Conservation (phyloP, 495 filamentous ascomycete genomes). For the Aspergillus ostianus region DNA sequence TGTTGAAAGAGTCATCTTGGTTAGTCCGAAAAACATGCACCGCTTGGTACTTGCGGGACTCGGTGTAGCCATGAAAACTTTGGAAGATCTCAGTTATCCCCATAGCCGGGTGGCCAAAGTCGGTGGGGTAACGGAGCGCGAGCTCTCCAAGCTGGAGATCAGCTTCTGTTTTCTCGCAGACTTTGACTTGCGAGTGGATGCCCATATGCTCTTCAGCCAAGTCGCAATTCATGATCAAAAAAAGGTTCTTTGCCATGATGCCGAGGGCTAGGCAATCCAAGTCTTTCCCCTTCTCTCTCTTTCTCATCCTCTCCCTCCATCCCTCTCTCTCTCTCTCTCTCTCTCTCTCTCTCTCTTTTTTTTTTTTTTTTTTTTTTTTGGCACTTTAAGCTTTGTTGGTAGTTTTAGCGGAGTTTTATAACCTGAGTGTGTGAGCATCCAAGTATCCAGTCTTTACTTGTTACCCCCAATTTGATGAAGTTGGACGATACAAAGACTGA, state of each 20-base stretch:
- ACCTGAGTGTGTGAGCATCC: neutral
- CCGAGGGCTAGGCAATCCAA: neutral
- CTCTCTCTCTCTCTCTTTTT: neutral
- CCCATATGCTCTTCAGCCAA: slow-evolving; percentile 56
- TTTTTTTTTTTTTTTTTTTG: neutral
- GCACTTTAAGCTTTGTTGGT: neutral
- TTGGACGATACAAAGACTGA: no score
- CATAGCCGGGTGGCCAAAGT: slow-evolving; percentile 83
- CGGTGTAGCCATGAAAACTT: slow-evolving; percentile 84
- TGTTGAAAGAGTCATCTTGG: slow-evolving; percentile 66
- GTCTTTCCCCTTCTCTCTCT: neutral
- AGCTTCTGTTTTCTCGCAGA: slow-evolving; percentile 84
- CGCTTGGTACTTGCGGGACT: slow-evolving; percentile 81
- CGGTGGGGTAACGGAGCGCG: slow-evolving; percentile 77
- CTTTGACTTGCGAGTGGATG: slow-evolving; percentile 74
- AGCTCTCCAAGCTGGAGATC: slow-evolving; percentile 82
- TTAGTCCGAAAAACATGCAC: slow-evolving; percentile 82
- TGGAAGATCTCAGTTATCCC: slow-evolving; percentile 85
- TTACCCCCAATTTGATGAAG: no score
- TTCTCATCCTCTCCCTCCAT: neutral
- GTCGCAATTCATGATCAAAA: slow-evolving; percentile 23
- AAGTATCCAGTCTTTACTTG: neutral
- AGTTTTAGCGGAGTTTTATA: neutral
- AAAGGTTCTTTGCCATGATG: slow-evolving; percentile 1
- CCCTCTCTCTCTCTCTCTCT: neutral